These are phyloP conservation scores for Farysia itapuensis DNA, from an alignment of 1,284 basidiomycete species.

Conservation along the genomic window DNA sequence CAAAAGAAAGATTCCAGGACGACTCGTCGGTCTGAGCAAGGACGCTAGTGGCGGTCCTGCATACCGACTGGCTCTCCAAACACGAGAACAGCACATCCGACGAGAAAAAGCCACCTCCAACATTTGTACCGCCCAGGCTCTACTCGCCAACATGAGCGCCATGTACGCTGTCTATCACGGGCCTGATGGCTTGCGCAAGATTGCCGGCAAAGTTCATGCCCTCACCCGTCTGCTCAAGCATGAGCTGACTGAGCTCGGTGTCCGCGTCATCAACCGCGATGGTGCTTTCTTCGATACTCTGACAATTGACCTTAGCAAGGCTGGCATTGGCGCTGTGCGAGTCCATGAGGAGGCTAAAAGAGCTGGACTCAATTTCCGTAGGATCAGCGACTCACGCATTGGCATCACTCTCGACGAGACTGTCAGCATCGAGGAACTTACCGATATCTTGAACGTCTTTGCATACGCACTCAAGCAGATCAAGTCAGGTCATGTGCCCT, in stretches of 20 bases:
- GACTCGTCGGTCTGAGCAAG: slow-evolving; percentile 85
- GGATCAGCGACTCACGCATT: slow-evolving; percentile 74
- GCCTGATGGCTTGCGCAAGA: slow-evolving; percentile 78
- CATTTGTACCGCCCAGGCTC: slow-evolving; percentile 59
- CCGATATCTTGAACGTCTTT: slow-evolving; percentile 81
- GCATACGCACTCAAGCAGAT: slow-evolving; percentile 62
- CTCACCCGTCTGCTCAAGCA: slow-evolving; percentile 78
- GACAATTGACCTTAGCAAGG: slow-evolving; percentile 75
- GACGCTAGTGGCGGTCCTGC: slow-evolving; percentile 82
- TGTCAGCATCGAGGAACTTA: slow-evolving; percentile 67
- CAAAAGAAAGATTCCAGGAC: slow-evolving; percentile 95
- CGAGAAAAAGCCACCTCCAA: slow-evolving; percentile 60
- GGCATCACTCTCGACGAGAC: slow-evolving; percentile 94
- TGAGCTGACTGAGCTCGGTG: slow-evolving; percentile 74
- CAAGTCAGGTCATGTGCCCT: slow-evolving; percentile 54
- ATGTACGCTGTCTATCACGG: slow-evolving; percentile 83
- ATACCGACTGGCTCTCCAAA: slow-evolving; percentile 86
- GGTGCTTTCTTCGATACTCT: slow-evolving; percentile 86
- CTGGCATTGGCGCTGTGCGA: slow-evolving; percentile 67
- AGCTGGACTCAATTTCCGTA: slow-evolving; percentile 80
- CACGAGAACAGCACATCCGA: slow-evolving; percentile 59
- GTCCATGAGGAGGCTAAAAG: slow-evolving; percentile 73
- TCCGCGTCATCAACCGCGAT: slow-evolving; percentile 64
- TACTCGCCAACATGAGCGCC: slow-evolving; percentile 58
- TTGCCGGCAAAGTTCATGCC: slow-evolving; percentile 87